Base-by-base conservation (phyloP, 2,329 filamentous ascomycete species). In the Fusarium chaquense region DNA sequence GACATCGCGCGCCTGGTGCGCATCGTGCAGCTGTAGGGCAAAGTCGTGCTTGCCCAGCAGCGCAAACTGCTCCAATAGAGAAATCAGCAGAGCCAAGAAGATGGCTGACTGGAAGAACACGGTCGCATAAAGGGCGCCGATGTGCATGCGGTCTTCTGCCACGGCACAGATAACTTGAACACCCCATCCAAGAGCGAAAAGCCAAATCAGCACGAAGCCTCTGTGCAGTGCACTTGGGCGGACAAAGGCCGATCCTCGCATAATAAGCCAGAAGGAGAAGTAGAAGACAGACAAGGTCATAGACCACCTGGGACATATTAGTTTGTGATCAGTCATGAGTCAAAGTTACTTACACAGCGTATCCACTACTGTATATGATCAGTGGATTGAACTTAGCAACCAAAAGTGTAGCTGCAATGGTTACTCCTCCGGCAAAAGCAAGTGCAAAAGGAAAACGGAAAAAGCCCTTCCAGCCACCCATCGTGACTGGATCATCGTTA, bases 301-400 rank as follows among this genome's bases (percentile, higher is more conserved):
- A 30, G 89, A 88, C 93, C 94, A 97, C 2, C 84, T 86, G 38
- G 7, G 6, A 5, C 3, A 15, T 18, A 60, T 79, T 50, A 78
- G 75, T 30, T 12, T 13, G 13, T 35, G 28, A 1, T 7, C 2
- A 26, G 8, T n/a, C 12, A 3, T 7, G 10, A 30, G 12, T 15
- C 10, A 22, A 3, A 10, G 24, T 2, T 5, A 15, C 84, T 78
- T 76, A 86, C 75, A 98, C 91, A 7, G 92, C 86, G 77, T 96
- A 98, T 49, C 90, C 86, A 73, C 92, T 97, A 80, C 93, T 94
- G 81, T 98, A 96, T n/a, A 96, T 84, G 73, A 98, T 93, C 73
- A 93, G 87, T 2, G 95, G 94, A 76, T 98, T 98, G 76, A 95
- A 82, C 78, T 96, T 97, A 38, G 88, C 87, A 43, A 97, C 75